phyloP scores from a whole-genome alignment of 176 grass and related monocot species.

The Triticum monococcum region DNA sequence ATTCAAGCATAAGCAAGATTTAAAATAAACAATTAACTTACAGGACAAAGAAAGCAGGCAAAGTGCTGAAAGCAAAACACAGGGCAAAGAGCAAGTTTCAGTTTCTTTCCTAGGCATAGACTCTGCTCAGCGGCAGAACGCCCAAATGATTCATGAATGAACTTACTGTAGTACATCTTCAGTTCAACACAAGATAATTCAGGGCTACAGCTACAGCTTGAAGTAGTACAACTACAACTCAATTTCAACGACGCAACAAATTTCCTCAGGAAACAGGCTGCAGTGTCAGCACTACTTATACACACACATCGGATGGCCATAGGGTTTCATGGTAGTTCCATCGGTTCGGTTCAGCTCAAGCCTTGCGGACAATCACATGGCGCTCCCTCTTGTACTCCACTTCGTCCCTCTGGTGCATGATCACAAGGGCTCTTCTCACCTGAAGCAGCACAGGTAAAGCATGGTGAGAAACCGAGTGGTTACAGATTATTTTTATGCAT shows the following conservation, averaged over 20 bases:
- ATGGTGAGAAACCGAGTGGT: not conserved
- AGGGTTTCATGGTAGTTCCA: not conserved
- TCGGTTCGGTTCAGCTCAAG: slow-evolving; percentile 25
- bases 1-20: too few species aligned
- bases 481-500: not conserved
- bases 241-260: not conserved
- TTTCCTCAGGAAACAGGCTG: not conserved
- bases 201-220: not conserved
- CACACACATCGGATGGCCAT: slow-evolving; percentile 2
- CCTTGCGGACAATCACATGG: slow-evolving; percentile 85
- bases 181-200: not conserved
- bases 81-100: not conserved
- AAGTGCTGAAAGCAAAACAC: not conserved
- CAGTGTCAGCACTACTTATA: slow-evolving; percentile 8
- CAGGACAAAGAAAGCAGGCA: not conserved
- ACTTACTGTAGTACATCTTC: not conserved
- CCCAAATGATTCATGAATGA: slow-evolving; percentile 3
- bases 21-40: too few species aligned
- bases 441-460: slow-evolving; percentile 21
- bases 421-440: slow-evolving; percentile 93
- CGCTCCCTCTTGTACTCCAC: slow-evolving; percentile 95
- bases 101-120: not conserved
- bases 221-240: slow-evolving; percentile 2
- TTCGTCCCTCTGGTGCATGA: slow-evolving; percentile 98
- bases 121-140: not conserved